Evolutionary conservation across 768 basidiomycete genomes (phyloP), one percentile per base, ranked within the genome.

Genomic region (Boletus sp.): DNA sequence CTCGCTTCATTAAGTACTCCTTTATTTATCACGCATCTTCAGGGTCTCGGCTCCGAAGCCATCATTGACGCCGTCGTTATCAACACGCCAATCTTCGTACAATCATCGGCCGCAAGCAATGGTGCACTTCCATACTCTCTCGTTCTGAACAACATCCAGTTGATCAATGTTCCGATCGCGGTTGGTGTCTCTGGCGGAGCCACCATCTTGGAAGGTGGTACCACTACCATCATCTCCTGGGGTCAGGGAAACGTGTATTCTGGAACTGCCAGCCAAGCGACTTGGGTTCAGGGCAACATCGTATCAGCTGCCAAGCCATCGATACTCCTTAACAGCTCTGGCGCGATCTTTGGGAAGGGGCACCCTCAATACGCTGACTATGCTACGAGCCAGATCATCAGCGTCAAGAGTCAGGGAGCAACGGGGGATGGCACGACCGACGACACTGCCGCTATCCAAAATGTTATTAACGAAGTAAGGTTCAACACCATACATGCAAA

Each of bases 401-500:
- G 87, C 60, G 87, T 87, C 47, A 85, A 81, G 61, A 79, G 79
- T 57, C 68, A 84, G 52, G 90, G 89, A 14, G 90, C 89, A 5
- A 80, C 75, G 57, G 90, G 90, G 36, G 89, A 92, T 57, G 90
- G 90, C 3, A 65, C 64, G 20, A 86, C 88, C 2, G 90, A 92
- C 66, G 90, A 92, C 64, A 90, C 90, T 0, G 75, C 74, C 33
- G 85, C 85, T 17, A 75, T 92, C 29, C 78, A 84, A 60, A 73
- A 76, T 7, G 73, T 89, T 17, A 78, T 92, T 48, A 65, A 78
- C 45, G 69, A 84, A 72, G 88, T 83, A 56, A 28, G 12, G 1
- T 9, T 35, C 7, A 1, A 9, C 14, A 35, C 5, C 24, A 2
- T 42, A n/a, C 7, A 14, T 24, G 24, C 24, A 20, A 5, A 5